Evolutionary conservation across 495 filamentous ascomycete genomes (phyloP), one percentile per base, ranked within the genome.

Genomic region (Daldinia vernicosa): DNA sequence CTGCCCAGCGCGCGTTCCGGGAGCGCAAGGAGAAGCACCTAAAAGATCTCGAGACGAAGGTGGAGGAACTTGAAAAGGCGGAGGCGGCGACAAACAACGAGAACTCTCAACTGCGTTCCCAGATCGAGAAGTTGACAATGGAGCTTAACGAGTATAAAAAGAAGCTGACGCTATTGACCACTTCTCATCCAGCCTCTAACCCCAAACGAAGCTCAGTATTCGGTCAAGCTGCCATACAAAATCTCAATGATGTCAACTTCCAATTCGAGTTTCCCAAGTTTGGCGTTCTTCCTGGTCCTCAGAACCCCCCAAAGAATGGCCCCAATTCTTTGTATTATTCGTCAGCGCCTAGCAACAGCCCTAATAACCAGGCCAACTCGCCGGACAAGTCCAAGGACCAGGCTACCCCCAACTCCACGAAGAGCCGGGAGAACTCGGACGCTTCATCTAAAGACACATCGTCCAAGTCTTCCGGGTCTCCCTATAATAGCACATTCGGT

Each of bases 11-110:
- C 45, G 95, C 95, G 6, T 99, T 99, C 87, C 88, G 95, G 26
- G 95, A 99, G 78, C 92, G 95, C 53, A 99, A 99, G 82, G 95
- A 99, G 81, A 97, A 93, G 80, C 95, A 99, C 75, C 77, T 99
- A 47, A 97, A 95, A 77, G 96, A 99, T 75, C 84, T 99, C 27
- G 95, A 99, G 79, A 92, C 89, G 54, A 98, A 98, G 78, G 95
- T 98, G 22, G 86, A 92, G 19, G 94, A 97, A 73, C 82, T 99
- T n/a, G 91, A 96, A 77, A 94, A 94, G 80, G 85, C 87, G 2
- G 96, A 95, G 1, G 90, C 97, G 69, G 82, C 88, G 27, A 85
- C 94, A 37, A 95, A 90, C 76, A 89, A 93, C 69, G 94, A 98
- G 80, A 98, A 98, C 73, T 89, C 87, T 54, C 81, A 93, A 53